Percentiles rank a stretch among this genome's conserved stretches.
Evolutionary conservation across 805 yeast species (phyloP).

Genomic region (Wickerhamiella spandovensis): DNA sequence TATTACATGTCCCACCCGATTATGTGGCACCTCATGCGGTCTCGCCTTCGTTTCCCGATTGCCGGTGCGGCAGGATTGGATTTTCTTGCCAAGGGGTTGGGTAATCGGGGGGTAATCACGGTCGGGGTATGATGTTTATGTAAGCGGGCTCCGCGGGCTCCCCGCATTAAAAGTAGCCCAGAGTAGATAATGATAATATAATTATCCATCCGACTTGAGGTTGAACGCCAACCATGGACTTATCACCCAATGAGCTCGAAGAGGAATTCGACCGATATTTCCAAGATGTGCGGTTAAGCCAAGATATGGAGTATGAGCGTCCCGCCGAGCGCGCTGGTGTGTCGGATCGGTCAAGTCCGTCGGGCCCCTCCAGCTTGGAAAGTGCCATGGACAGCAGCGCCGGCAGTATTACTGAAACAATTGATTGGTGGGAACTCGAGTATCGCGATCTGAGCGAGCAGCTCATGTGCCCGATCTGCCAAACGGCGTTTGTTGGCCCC

Average conservation of each 20-base stretch:
- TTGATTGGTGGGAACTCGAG: slow-evolving; percentile 22
- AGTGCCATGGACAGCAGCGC: not conserved
- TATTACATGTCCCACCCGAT: no score
- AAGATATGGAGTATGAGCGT: not conserved
- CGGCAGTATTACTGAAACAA: slow-evolving; percentile 3
- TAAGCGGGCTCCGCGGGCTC: not conserved
- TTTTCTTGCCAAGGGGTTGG: no score
- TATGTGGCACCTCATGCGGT: no score
- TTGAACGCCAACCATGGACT: not conserved
- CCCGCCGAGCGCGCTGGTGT: not conserved
- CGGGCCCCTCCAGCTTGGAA: not conserved
- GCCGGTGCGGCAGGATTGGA: not conserved
- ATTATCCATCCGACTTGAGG: no score
- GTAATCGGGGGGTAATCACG: no score
- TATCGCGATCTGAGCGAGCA: slow-evolving; percentile 18
- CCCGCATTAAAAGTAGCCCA: no score
- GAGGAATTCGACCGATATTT: not conserved
- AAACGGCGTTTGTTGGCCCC: slow-evolving; percentile 48
- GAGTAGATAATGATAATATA: no score
- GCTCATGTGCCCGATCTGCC: slow-evolving; percentile 49
- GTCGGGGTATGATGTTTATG: no score
- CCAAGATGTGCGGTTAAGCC: not conserved
- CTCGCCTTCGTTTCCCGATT: no score
- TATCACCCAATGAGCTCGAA: not conserved
- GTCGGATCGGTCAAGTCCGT: not conserved